Conservation (phyloP, 805 yeast genomes). For the Pichia thaimueangensis region DNA sequence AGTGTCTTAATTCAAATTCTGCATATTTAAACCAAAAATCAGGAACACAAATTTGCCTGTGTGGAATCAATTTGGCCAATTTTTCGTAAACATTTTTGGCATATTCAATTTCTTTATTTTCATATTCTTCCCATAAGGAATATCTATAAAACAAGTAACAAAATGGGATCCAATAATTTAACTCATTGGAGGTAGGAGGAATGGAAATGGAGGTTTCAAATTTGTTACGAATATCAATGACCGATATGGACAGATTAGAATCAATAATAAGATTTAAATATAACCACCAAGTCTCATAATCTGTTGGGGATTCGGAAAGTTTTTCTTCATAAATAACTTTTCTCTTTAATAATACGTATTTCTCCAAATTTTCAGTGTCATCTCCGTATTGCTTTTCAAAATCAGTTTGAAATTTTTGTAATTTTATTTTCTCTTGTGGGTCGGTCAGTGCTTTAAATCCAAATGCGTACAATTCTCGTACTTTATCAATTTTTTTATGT, state of each 20-base stretch:
- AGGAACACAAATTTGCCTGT: slow-evolving; percentile 55
- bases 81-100: slow-evolving; percentile 48
- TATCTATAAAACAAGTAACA: slow-evolving; percentile 65
- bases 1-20: slow-evolving; percentile 66
- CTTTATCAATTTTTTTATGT: slow-evolving; percentile 55
- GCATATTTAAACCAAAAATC: slow-evolving; percentile 69
- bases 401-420: slow-evolving; percentile 40
- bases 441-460: slow-evolving; percentile 39
- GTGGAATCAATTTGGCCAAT: slow-evolving; percentile 48
- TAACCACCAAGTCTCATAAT: slow-evolving; percentile 82
- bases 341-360: slow-evolving; percentile 48
- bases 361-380: slow-evolving; percentile 44
- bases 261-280: slow-evolving; percentile 49
- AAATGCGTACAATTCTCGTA: slow-evolving; percentile 48
- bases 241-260: slow-evolving; percentile 15
- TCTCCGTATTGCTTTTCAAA: slow-evolving; percentile 63
- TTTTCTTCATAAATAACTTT: slow-evolving; percentile 46
- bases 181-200: slow-evolving; percentile 32
- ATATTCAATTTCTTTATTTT: slow-evolving; percentile 32
- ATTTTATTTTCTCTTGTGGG: slow-evolving; percentile 28
- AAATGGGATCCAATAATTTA: slow-evolving; percentile 57
- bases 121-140: slow-evolving; percentile 55
- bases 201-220: slow-evolving; percentile 40
- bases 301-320: slow-evolving; percentile 40
- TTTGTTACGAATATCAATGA: slow-evolving; percentile 28